Percentiles rank a stretch among this genome's conserved stretches.
Evolutionary conservation across 2,329 filamentous ascomycete species (phyloP).

Genomic region (Paraphoma chrysanthemicola): DNA sequence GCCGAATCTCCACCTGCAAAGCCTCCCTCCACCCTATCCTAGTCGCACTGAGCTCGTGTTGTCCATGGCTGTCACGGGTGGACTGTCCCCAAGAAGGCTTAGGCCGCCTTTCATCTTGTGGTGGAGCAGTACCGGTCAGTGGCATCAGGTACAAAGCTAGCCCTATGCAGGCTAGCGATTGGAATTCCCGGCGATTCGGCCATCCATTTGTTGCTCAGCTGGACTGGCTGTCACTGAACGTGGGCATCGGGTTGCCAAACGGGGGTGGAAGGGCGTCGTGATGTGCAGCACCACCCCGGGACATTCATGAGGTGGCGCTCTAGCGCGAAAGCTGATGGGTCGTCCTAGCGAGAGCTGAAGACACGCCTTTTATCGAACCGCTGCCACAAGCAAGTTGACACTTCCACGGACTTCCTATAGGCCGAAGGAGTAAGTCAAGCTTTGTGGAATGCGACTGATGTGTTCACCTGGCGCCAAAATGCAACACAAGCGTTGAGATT

Average conservation of each 20-base stretch:
- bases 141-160: constrained; percentile 6
- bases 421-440: background rate
- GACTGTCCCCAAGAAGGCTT: constrained; percentile 12
- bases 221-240: constrained; percentile 1
- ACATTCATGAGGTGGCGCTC: constrained; percentile 9
- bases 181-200: constrained; percentile 2
- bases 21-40: constrained; percentile 11
- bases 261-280: background rate
- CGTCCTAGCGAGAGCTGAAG: constrained; percentile 5
- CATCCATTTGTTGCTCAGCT: constrained; percentile 6
- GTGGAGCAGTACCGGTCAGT: constrained; percentile 10
- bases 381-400: background rate
- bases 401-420: background rate
- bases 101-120: background rate
- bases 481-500: background rate
- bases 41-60: constrained; percentile 13
- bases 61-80: constrained; percentile 4
- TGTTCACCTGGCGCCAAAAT: background rate
- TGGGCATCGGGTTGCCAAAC: constrained; percentile 1
- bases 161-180: constrained; percentile 5
- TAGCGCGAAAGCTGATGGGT: constrained; percentile 4
- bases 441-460: background rate
- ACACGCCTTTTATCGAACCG: background rate
- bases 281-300: constrained; percentile 4
- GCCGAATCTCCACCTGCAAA: constrained; percentile 6